These are phyloP conservation scores for Neonectria coccinea DNA, from an alignment of 2,329 filamentous ascomycete genomes.

Conservation along the genomic window DNA sequence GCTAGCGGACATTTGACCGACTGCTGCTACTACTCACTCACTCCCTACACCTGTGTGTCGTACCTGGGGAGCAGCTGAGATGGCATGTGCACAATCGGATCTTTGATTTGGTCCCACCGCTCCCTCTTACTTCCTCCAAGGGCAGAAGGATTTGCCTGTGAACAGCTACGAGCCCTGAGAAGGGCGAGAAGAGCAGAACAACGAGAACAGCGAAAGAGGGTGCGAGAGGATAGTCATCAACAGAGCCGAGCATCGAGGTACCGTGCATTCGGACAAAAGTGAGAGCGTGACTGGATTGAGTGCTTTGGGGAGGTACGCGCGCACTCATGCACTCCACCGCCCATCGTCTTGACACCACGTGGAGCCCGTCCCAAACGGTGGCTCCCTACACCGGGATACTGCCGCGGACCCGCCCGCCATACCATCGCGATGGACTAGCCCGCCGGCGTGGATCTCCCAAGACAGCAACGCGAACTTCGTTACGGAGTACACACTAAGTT, in stretches of 20 bases:
- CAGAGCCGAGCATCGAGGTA: constrained; percentile 10
- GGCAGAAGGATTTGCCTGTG: neutral
- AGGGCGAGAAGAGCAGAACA: neutral
- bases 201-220: neutral
- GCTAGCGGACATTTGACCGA: constrained; percentile 3
- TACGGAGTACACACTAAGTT: constrained; percentile 10
- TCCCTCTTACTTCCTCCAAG: neutral
- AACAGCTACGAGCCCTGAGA: neutral
- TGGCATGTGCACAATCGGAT: constrained; percentile 9
- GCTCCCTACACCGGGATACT: constrained; percentile 43
- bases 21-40: neutral
- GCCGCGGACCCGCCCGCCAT: constrained; percentile 46
- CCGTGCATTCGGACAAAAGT: constrained; percentile 2
- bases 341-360: constrained; percentile 45
- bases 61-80: constrained; percentile 1
- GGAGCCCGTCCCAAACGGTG: constrained; percentile 43
- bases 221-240: constrained; percentile 16
- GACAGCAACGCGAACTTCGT: constrained; percentile 25
- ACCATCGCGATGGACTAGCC: constrained; percentile 31
- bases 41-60: too few relatives aligned
- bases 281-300: constrained; percentile 9
- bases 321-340: constrained; percentile 39
- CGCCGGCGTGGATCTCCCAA: constrained; percentile 32
- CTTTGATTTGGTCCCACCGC: constrained; percentile 18
- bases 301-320: constrained; percentile 27